Base-by-base conservation (phyloP, 2,329 filamentous ascomycete species). In the Aureobasidium namibiae region DNA sequence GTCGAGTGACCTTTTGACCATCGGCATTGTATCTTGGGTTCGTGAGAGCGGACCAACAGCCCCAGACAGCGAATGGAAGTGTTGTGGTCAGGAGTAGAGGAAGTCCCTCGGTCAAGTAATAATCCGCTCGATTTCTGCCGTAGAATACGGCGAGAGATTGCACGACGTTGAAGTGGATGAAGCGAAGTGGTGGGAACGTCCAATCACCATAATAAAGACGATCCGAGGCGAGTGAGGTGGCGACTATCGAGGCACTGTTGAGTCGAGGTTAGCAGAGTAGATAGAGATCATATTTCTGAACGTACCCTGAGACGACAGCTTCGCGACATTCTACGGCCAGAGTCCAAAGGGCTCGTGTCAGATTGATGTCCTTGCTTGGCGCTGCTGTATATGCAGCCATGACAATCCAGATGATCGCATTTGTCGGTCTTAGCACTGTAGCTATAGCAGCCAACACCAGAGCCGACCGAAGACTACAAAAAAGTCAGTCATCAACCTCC, bases 71-170 rank as follows among this genome's bases (percentile, higher is more conserved):
- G 69, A 96, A 95, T 0, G 92, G 92, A 1, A 96, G 76, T 42
- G 85, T 85, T 1, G 90, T 92, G 9, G 88, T 96, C 33, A 94
- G 85, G 5, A 96, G 82, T 0, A 97, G 80, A 1, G 94, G 92
- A 26, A 96, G 80, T 4, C 91, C 94, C 74, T 99, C 92, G 0
- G 89, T 87, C 31, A 95, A 74, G 72, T 96, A 99, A 75, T 97
- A 99, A 72, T 96, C 91, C 81, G 87, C 87, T 63, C 90, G 85
- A 73, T 95, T 97, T 49, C 78, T 82, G 23, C 94, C 94, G 70
- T 99, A 99, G 73, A 97, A 97, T 49, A 92, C 83, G 26, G 94
- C 90, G 6, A 99, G 80, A 8, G 88, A 89, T 71, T 95, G 88
- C 21, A 86, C 83, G 59, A 99, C 80, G 74, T 99, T 99, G 78